Percentiles rank a stretch among this genome's conserved stretches.
Conservation (phyloP, 768 basidiomycete genomes). For the Galerina marginata region DNA sequence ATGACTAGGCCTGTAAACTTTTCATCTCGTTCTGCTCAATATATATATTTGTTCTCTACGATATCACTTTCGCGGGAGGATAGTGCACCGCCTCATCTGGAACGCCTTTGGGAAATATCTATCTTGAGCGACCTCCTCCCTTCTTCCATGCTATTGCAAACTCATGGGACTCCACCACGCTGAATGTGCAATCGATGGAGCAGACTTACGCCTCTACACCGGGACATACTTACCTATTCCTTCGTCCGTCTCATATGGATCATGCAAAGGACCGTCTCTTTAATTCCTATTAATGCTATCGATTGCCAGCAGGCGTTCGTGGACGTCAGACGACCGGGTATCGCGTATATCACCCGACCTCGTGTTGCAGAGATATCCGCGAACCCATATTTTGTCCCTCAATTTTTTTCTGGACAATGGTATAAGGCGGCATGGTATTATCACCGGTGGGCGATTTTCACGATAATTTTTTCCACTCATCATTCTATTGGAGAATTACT, state of each 20-base stretch:
- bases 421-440: no score
- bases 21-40: neutral
- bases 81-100: slow-evolving; percentile 3
- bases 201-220: neutral
- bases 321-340: neutral
- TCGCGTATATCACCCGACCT: neutral
- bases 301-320: neutral
- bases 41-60: neutral
- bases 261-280: neutral
- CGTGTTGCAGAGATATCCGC: neutral
- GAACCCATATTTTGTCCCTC: neutral
- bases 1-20: neutral
- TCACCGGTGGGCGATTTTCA: no score
- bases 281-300: neutral
- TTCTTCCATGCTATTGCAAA: neutral
- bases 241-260: neutral
- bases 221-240: neutral
- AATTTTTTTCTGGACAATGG: no score
- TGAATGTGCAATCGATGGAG: neutral
- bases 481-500: no score
- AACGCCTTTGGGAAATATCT: slow-evolving; percentile 11
- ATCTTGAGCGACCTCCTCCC: slow-evolving; percentile 8
- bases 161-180: neutral
- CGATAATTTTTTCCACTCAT: no score
- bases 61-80: neutral